Percentiles rank a stretch among this genome's conserved stretches.
Conservation (phyloP, 345 rosid genomes). For the Excoecaria cochinchinensis region DNA sequence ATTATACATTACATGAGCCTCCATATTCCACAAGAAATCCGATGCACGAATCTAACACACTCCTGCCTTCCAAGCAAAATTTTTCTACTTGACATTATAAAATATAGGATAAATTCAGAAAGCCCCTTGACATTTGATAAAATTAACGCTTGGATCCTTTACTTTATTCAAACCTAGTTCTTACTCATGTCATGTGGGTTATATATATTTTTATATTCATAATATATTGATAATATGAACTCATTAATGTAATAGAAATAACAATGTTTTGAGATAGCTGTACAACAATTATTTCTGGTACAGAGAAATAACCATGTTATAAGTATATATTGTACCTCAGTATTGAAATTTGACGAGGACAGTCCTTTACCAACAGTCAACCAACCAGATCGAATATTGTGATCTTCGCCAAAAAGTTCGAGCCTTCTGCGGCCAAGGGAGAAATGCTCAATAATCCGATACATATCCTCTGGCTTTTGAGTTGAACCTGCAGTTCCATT, state of each 20-base stretch:
- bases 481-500: conserved; percentile 68
- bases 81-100: background rate
- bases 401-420: conserved; percentile 98
- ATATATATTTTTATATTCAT: too few species aligned
- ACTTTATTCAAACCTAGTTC: too few species aligned
- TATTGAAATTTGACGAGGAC: conserved; percentile 80
- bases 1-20: background rate
- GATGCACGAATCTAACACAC: background rate
- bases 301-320: background rate
- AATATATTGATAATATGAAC: too few species aligned
- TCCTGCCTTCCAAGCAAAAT: too few species aligned
- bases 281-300: too few species aligned
- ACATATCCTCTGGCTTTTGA: conserved; percentile 98
- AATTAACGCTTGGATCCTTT: too few species aligned
- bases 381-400: conserved; percentile 95
- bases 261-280: too few species aligned
- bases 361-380: conserved; percentile 86
- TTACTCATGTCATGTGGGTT: too few species aligned
- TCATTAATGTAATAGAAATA: background rate
- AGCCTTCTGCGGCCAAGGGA: conserved; percentile 96
- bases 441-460: conserved; percentile 92
- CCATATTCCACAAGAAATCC: background rate
- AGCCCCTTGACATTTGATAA: too few species aligned
- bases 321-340: conserved; percentile 52
- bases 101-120: background rate